phyloP scores from a whole-genome alignment of 1,139 yeast species.

The Pichia kudriavzevii region DNA sequence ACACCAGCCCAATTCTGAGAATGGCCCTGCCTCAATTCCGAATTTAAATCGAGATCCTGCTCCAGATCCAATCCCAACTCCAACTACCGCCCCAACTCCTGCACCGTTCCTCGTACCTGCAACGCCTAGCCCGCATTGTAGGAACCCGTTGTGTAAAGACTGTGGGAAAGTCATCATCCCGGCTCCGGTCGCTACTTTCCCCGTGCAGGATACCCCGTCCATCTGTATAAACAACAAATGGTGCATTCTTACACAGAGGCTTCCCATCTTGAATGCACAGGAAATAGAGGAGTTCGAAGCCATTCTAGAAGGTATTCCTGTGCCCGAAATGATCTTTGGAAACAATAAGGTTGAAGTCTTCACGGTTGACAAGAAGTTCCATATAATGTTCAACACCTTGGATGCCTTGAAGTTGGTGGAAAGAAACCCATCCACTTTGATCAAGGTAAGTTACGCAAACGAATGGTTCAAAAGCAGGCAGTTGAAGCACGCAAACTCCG shows the following conservation, averaged over 20 bases:
- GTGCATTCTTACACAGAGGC: slow-evolving; percentile 66
- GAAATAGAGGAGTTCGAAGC: slow-evolving; percentile 69
- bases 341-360: slow-evolving; percentile 50
- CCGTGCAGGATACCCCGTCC: slow-evolving; percentile 57
- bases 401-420: slow-evolving; percentile 69
- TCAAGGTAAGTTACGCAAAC: slow-evolving; percentile 78
- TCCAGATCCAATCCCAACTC: not conserved
- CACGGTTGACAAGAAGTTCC: slow-evolving; percentile 19
- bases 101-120: slow-evolving; percentile 19
- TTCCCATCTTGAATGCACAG: slow-evolving; percentile 66
- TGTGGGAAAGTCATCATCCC: slow-evolving; percentile 73
- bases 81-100: not conserved
- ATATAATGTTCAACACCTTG: slow-evolving; percentile 61
- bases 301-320: slow-evolving; percentile 55
- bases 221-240: slow-evolving; percentile 57
- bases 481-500: slow-evolving; percentile 25
- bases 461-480: slow-evolving; percentile 75
- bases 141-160: slow-evolving; percentile 49
- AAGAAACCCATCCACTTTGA: slow-evolving; percentile 37
- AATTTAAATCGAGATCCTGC: not conserved
- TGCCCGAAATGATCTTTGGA: slow-evolving; percentile 99
- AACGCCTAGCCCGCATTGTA: slow-evolving; percentile 23
- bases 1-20: no score
- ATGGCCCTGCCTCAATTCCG: no score
- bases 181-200: slow-evolving; percentile 57